phyloP scores from a whole-genome alignment of 805 yeast species.

The Metschnikowia dekortorum region DNA sequence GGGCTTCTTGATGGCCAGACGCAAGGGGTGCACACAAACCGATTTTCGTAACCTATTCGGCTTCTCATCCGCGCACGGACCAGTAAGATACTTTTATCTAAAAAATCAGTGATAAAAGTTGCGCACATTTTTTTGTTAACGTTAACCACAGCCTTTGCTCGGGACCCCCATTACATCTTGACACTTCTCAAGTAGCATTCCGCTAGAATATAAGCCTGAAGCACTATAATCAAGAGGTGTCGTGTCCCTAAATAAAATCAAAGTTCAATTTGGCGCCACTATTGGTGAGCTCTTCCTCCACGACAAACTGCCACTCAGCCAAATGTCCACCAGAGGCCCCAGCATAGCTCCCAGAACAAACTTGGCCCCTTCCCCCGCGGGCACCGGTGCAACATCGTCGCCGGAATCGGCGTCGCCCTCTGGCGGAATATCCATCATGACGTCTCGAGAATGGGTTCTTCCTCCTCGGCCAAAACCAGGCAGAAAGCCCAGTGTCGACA shows the following conservation, averaged over 20 bases:
- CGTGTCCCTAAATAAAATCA: no score
- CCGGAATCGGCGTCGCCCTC: constrained; percentile 17
- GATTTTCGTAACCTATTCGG: constrained; percentile 2
- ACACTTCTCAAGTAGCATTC: neutral
- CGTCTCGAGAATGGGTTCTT: constrained; percentile 55
- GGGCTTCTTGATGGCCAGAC: neutral
- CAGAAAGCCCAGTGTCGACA: constrained; percentile 60
- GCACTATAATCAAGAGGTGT: no score
- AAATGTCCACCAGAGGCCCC: constrained; percentile 15
- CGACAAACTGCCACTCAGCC: neutral
- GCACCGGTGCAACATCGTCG: constrained; percentile 12
- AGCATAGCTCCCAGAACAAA: constrained; percentile 17
- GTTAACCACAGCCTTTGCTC: neutral
- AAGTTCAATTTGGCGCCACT: neutral
- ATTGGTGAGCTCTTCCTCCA: neutral
- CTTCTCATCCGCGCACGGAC: constrained; percentile 2
- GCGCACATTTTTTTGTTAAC: constrained; percentile 3
- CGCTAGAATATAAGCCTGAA: neutral
- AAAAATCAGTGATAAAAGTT: constrained; percentile 14
- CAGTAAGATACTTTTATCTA: constrained; percentile 15
- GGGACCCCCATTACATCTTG: neutral
- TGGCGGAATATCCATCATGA: constrained; percentile 40
- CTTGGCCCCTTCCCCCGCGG: constrained; percentile 17
- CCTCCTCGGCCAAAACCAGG: constrained; percentile 65
- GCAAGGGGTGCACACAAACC: constrained; percentile 1